Base-by-base conservation (phyloP, 805 yeast species). In the Priceomyces fermenticarens region DNA sequence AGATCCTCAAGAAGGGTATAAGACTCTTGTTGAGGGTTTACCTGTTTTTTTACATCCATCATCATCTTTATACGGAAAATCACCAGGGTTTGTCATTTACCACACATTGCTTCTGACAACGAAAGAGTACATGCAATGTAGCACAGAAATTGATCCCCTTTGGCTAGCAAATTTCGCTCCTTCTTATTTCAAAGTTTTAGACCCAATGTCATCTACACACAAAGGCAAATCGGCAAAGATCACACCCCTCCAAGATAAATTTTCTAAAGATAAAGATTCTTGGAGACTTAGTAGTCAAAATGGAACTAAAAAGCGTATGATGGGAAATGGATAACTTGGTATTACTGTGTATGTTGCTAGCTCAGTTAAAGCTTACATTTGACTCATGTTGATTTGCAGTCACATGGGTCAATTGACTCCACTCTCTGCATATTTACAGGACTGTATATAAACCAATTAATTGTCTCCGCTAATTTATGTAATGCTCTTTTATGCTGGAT, bases 91-190 rank as follows among this genome's bases (percentile, higher is more conserved):
- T 63, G 84, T 89, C 34, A 60, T 91, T 7, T 90, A 88, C 54
- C 89, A 89, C 54, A 85, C 89, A 26, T 71, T 89, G 39, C 77
- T 89, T 25, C 71, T 88, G 48, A 91, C 99, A 0, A 77, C 85
- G 11, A 81, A 82, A 55, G 98, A 91, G 70, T 93, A 86, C 55
- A 88, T 91, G 96, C 85, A 93, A 41, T 88, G 88, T 51, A 82
- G 85, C 23, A 85, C 90, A 12, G 75, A 77, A n/a, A 79, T 93
- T 28, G 89, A 88, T 38, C 86, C 96, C 0, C 73, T 72, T 46
- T 87, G 96, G 96, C 66, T 91, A 26, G 64, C 79, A 35, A 77
- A 83, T 60, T 62, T 60, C 35, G 88, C 90, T 6, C 88, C 90
- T 3, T 80, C 77, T 33, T 88, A 83, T 60, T 91, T 84, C 72